Percentiles rank a stretch among this genome's conserved stretches.
Conservation (phyloP, 441 rosid genomes). For the Syzygium syzygioides region DNA sequence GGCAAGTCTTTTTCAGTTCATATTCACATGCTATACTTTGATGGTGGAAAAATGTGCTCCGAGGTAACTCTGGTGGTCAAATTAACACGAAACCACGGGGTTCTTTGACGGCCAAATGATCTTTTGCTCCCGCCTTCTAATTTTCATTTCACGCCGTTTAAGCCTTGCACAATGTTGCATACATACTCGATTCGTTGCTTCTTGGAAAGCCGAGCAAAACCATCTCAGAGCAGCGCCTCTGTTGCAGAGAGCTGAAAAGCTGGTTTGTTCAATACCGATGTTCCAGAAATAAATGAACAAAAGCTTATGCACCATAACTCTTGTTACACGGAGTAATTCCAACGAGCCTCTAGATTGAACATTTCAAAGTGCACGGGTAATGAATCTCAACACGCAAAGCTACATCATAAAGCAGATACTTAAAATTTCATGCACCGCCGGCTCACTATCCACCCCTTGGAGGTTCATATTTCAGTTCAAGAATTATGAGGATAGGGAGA, state of each 20-base stretch:
- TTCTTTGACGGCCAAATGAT: neutral
- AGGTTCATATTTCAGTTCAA: neutral
- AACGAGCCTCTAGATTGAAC: neutral
- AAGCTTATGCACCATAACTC: neutral
- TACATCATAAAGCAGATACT: neutral
- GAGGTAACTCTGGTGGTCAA: neutral
- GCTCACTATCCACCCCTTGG: neutral
- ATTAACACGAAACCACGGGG: neutral
- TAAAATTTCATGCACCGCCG: neutral
- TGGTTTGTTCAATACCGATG: neutral
- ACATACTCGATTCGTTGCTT: neutral
- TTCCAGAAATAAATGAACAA: neutral
- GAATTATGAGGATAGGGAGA: neutral
- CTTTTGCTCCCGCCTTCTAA: neutral
- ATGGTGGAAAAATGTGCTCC: neutral
- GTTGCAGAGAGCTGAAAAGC: neutral
- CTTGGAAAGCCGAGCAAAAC: neutral
- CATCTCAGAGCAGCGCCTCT: neutral
- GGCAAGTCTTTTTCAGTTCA: neutral
- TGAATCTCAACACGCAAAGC: neutral
- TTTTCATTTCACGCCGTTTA: neutral
- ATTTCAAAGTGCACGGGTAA: neutral
- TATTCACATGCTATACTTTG: neutral
- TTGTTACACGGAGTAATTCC: neutral
- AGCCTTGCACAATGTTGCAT: neutral